Conservation (phyloP, 2,329 filamentous ascomycete species). For the Ophiostoma sp. region DNA sequence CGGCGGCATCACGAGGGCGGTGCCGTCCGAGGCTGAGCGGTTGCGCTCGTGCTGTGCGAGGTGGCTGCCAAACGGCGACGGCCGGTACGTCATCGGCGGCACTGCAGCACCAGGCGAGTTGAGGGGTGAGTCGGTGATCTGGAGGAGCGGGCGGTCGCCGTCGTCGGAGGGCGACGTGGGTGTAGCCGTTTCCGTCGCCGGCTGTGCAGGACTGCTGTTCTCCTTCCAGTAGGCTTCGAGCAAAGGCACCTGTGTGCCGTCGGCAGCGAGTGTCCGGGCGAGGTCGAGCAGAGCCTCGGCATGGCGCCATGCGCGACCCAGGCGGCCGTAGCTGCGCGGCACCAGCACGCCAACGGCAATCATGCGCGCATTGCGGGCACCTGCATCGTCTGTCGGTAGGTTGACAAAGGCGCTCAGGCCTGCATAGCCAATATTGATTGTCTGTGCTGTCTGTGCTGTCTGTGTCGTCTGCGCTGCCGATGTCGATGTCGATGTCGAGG, state of each 20-base stretch:
- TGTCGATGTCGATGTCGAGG: background rate
- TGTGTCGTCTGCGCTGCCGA: background rate
- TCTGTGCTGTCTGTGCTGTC: background rate
- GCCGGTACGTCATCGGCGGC: conserved; percentile 36
- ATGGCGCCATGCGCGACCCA: conserved; percentile 87
- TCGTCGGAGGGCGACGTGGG: background rate
- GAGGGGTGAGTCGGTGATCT: conserved; percentile 44
- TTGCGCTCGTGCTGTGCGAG: background rate
- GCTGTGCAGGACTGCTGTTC: conserved; percentile 35
- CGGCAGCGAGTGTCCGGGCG: conserved; percentile 61
- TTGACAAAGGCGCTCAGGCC: conserved; percentile 92
- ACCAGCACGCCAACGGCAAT: conserved; percentile 86
- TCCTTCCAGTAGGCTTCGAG: conserved; percentile 78
- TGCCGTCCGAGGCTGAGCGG: conserved; percentile 49
- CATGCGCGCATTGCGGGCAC: conserved; percentile 82
- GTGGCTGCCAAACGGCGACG: conserved; percentile 22
- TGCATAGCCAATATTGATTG: conserved; percentile 53
- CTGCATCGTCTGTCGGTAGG: conserved; percentile 66
- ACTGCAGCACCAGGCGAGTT: conserved; percentile 41
- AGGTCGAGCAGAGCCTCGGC: conserved; percentile 69
- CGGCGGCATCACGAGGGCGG: conserved; percentile 50
- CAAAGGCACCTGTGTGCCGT: conserved; percentile 55
- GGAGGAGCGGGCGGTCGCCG: conserved; percentile 24
- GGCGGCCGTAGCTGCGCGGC: conserved; percentile 72
- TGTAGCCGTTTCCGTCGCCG: background rate